phyloP scores from a whole-genome alignment of 192 early-diverging fungal genomes.

The Rhizophagus sp. region DNA sequence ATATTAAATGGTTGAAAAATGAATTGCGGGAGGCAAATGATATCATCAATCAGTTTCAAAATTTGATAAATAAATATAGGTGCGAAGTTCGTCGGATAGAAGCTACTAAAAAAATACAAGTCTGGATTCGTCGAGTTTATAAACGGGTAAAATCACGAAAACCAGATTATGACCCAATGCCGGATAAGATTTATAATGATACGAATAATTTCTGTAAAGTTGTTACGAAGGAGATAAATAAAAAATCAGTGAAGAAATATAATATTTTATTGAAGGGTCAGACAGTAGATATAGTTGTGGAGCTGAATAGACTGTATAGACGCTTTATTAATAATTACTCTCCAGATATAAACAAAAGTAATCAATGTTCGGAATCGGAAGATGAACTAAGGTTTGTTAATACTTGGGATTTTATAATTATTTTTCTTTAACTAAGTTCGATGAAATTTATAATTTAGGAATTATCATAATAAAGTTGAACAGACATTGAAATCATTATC shows the following conservation, averaged over 20 bases:
- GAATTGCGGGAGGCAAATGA: neutral
- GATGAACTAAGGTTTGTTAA: slow-evolving; percentile 21
- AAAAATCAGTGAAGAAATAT: neutral
- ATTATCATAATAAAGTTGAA: neutral
- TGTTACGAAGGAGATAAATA: neutral
- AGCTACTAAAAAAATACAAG: slow-evolving; percentile 7
- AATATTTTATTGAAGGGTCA: slow-evolving; percentile 17
- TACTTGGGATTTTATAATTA: neutral
- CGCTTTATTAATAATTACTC: neutral
- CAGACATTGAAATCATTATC: neutral
- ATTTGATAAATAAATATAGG: neutral
- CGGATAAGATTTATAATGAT: slow-evolving; percentile 13
- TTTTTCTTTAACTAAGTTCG: neutral
- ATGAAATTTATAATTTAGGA: neutral
- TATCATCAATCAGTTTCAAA: neutral
- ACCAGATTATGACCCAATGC: neutral
- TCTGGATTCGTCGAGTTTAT: neutral
- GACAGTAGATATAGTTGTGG: neutral
- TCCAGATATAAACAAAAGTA: neutral
- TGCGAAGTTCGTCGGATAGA: neutral
- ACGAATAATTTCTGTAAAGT: neutral
- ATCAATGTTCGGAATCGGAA: neutral
- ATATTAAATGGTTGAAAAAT: neutral
- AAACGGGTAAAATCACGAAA: neutral
- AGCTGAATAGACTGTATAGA: neutral